phyloP scores from a whole-genome alignment of 164 flowering plant species.

The Houttuynia cordata region DNA sequence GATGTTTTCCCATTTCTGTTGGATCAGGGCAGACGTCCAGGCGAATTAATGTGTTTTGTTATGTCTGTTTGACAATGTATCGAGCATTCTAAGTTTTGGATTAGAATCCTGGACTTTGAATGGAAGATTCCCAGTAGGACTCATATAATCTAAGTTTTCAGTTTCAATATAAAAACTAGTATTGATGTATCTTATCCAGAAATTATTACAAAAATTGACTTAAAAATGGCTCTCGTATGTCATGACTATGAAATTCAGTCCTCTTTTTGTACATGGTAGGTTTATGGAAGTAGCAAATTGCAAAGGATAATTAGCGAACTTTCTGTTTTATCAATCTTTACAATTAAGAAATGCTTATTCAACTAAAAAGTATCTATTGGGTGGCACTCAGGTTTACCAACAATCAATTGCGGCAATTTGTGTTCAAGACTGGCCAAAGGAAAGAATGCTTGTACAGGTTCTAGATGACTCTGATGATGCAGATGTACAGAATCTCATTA shows the following conservation, averaged over 20 bases:
- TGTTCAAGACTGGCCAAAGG: constrained; percentile 86
- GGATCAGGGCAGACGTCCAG: no score
- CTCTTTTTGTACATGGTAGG: background rate
- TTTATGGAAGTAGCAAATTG: background rate
- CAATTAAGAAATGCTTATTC: no score
- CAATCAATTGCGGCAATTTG: constrained; percentile 95
- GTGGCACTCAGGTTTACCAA: constrained; percentile 63
- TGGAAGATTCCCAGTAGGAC: no score
- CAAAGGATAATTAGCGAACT: background rate
- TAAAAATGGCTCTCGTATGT: background rate
- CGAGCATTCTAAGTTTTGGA: no score
- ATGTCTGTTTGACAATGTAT: no score
- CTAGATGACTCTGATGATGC: constrained; percentile 88
- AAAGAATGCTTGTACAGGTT: constrained; percentile 83
- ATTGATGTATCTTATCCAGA: no score
- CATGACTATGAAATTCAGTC: background rate
- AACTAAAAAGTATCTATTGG: background rate
- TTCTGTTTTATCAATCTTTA: no score
- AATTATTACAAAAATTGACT: background rate
- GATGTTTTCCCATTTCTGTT: no score
- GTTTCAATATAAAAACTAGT: no score
- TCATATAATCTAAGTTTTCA: no score
- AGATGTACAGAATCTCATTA: constrained; percentile 66
- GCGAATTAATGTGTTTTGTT: no score
- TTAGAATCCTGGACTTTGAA: no score